Percentiles rank a stretch among this genome's conserved stretches.
Conservation (phyloP, 352 stramenopile genomes). For the Pythium grandisporangium region DNA sequence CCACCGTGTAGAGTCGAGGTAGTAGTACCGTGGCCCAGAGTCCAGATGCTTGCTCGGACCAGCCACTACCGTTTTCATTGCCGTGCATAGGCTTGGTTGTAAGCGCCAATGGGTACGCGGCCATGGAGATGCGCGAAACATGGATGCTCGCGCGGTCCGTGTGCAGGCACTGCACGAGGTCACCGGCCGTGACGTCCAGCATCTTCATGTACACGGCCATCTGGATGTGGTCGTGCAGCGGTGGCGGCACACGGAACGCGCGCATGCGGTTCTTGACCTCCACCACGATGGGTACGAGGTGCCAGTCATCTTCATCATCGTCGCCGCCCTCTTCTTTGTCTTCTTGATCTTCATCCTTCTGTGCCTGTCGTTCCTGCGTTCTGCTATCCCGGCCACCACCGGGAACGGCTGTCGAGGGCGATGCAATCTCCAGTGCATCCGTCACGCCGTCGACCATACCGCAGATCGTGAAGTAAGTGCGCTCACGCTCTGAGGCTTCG, state of each 20-base stretch:
- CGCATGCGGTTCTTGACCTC: constrained; percentile 75
- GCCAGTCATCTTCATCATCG: constrained; percentile 40
- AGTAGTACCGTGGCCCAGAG: constrained; percentile 59
- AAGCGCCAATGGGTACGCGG: constrained; percentile 21
- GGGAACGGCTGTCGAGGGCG: too few relatives aligned
- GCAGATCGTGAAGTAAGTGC: constrained; percentile 54
- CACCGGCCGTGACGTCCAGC: constrained; percentile 38
- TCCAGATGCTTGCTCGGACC: too few relatives aligned
- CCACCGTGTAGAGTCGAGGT: constrained; percentile 48
- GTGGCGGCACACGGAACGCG: constrained; percentile 41
- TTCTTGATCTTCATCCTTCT: too few relatives aligned
- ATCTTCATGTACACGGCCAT: constrained; percentile 83
- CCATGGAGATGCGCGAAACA: constrained; percentile 40
- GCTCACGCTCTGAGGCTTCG: neutral
- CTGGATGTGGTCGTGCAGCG: constrained; percentile 69
- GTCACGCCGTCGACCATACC: constrained; percentile 75
- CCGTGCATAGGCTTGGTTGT: neutral
- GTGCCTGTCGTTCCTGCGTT: too few relatives aligned
- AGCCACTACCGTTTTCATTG: too few relatives aligned
- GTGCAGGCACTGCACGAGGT: constrained; percentile 68
- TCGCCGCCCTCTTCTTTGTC: too few relatives aligned
- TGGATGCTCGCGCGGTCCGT: constrained; percentile 30
- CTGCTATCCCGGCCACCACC: too few relatives aligned
- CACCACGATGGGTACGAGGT: constrained; percentile 45
- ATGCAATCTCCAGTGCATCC: constrained; percentile 48